A percentile compares a stretch with the other conserved stretches of the same genome.
Evolutionary conservation across 805 yeast species (phyloP).

Genomic region (Lachancea lanzarotensis): DNA sequence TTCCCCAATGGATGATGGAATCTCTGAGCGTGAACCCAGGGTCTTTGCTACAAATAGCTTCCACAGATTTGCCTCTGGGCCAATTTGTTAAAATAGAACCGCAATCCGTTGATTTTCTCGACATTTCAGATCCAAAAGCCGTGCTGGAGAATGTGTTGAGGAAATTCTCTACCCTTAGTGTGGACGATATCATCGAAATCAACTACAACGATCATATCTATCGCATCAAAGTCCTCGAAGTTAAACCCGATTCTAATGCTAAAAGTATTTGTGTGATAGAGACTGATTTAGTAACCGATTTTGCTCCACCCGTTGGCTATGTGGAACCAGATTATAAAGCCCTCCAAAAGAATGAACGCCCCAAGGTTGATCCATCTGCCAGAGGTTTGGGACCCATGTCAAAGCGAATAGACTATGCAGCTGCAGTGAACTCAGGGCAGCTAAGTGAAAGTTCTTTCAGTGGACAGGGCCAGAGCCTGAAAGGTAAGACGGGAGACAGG

Average conservation of each 20-base stretch:
- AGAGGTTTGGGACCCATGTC: constrained; percentile 72
- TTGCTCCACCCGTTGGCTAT: constrained; percentile 98
- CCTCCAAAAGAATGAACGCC: constrained; percentile 24
- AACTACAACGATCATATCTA: constrained; percentile 73
- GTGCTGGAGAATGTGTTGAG: constrained; percentile 89
- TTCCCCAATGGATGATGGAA: constrained; percentile 96
- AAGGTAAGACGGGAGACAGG: constrained; percentile 46
- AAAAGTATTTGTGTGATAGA: constrained; percentile 89
- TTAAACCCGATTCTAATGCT: constrained; percentile 61
- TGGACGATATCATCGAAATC: constrained; percentile 77
- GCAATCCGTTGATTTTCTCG: constrained; percentile 86
- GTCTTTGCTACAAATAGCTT: constrained; percentile 64
- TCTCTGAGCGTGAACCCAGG: constrained; percentile 73
- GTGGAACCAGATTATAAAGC: constrained; percentile 75
- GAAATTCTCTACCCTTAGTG: constrained; percentile 81
- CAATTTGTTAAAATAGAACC: constrained; percentile 90
- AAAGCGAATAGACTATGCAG: constrained; percentile 48
- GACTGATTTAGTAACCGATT: constrained; percentile 93
- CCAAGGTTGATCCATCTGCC: constrained; percentile 27
- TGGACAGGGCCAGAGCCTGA: constrained; percentile 66
- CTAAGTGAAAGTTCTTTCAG: constrained; percentile 33
- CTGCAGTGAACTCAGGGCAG: constrained; percentile 43
- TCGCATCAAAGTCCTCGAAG: constrained; percentile 79
- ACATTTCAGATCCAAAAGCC: constrained; percentile 93
- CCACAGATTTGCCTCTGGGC: constrained; percentile 79